phyloP scores from a whole-genome alignment of 345 rosid genomes.

The Arabidopsis thaliana region TAIR10.1 NC_003075.7:18245501-18246000 shows the following conservation, averaged over 20 bases:
- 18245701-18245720: slow-evolving; percentile 58
- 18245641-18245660: slow-evolving; percentile 79
- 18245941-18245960: slow-evolving; percentile 79
- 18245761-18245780: neutral
- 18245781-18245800: slow-evolving; percentile 93
- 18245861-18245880: slow-evolving; percentile 77
- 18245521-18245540: slow-evolving; percentile 97
- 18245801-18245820: slow-evolving; percentile 95
- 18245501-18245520: slow-evolving; percentile 94
- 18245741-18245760: neutral
- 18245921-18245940: slow-evolving; percentile 86
- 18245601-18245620: neutral
- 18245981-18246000: slow-evolving; percentile 97
- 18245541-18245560: slow-evolving; percentile 41
- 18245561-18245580: slow-evolving; percentile 13
- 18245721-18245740: slow-evolving; percentile 9
- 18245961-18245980: slow-evolving; percentile 79
- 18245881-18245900: slow-evolving; percentile 87
- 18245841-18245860: slow-evolving; percentile 81
- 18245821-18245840: slow-evolving; percentile 75
- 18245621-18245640: slow-evolving; percentile 82
- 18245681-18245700: slow-evolving; percentile 80
- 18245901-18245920: slow-evolving; percentile 72
- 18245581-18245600: slow-evolving; percentile 21
- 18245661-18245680: slow-evolving; percentile 68